Conservation (phyloP, 495 filamentous ascomycete genomes). For the Neurospora sublineolata region DNA sequence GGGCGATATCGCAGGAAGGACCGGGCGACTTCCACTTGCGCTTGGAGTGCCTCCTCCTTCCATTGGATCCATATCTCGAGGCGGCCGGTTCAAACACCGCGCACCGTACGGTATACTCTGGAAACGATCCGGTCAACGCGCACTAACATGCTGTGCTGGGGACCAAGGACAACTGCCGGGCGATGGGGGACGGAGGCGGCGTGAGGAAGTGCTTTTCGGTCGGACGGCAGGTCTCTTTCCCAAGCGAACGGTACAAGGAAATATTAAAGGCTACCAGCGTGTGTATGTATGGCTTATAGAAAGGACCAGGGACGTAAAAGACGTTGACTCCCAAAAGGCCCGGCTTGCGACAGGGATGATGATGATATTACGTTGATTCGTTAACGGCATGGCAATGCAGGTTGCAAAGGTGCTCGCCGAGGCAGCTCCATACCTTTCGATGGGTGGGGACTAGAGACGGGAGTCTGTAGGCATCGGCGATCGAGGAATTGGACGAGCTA, state of each 20-base stretch:
- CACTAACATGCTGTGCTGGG: constrained; percentile 6
- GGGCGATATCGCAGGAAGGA: constrained; percentile 1
- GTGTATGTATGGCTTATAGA: background rate
- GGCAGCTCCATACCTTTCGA: background rate
- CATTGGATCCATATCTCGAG: constrained; percentile 15
- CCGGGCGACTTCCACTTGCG: background rate
- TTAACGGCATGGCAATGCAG: background rate
- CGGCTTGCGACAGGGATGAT: background rate
- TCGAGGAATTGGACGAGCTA: background rate
- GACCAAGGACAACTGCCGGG: background rate
- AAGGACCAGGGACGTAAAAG: background rate
- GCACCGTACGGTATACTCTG: background rate
- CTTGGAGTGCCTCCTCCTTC: constrained; percentile 15
- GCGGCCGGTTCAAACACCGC: background rate
- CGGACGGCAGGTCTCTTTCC: background rate
- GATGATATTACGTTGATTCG: background rate
- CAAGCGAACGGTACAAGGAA: background rate
- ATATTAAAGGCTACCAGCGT: background rate
- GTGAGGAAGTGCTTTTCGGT: background rate
- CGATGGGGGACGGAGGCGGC: background rate
- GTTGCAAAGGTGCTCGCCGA: background rate
- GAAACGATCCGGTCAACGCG: background rate
- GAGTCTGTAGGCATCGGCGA: background rate
- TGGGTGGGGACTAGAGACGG: background rate
- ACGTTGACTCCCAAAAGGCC: background rate